Percentiles rank a stretch among this genome's conserved stretches.
Conservation (phyloP, 148 eudicot species). For the Rheum nobile region DNA sequence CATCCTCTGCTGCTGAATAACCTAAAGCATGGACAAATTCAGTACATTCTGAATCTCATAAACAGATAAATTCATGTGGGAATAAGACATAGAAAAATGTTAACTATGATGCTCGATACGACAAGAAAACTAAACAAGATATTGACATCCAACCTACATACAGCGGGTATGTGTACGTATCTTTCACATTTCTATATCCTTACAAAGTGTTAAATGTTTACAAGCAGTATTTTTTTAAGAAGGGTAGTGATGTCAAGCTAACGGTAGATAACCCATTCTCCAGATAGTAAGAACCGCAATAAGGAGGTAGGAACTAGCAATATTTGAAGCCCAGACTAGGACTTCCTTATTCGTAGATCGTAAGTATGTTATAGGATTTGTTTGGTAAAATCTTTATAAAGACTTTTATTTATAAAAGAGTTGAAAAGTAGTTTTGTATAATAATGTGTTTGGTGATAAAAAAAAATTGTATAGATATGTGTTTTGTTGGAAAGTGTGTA, state of each 20-base stretch:
- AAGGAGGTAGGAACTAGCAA: background rate
- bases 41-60: background rate
- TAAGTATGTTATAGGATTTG: background rate
- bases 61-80: background rate
- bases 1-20: constrained; percentile 87
- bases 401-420: no score
- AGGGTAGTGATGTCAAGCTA: background rate
- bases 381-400: no score
- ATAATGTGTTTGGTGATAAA: no score
- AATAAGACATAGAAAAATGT: background rate
- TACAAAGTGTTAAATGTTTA: background rate
- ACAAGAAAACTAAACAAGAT: background rate
- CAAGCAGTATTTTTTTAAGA: background rate
- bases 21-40: constrained; percentile 31
- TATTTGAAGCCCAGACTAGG: background rate
- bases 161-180: background rate
- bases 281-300: background rate
- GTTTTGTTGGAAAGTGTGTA: no score
- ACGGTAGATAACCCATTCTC: background rate
- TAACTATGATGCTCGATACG: background rate
- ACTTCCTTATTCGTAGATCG: background rate
- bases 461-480: no score
- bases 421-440: no score
- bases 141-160: background rate
- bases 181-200: background rate